Base-by-base conservation (phyloP, 306 rosid genomes). In the Crotalaria pallida region DNA sequence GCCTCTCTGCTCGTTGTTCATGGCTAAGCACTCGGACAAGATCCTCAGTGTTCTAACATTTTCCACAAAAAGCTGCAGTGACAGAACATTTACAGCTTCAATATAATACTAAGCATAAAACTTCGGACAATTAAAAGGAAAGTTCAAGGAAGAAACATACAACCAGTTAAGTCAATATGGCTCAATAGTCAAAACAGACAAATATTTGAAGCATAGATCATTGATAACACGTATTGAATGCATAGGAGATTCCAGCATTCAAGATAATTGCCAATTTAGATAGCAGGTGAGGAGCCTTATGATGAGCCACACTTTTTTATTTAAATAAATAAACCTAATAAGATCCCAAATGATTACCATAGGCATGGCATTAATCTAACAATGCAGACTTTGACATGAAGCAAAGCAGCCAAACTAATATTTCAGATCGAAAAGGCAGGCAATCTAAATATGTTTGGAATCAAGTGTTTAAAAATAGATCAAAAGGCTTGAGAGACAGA, bases 1-100 rank as follows among this genome's bases (percentile, higher is more conserved):
- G 76, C 6, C 36, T 31, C 36, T 33, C 76, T 44, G 57, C 57
- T 44, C 58, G n/a, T 76, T 33, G 10, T 44, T 58, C 44, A 55
- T 51, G 67, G 76, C 67, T 71, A 69, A 40, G 65, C 66, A 64
- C 55, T 23, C 45, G 1, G 6, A 31, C 6, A n/a, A 18, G 9
- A 52, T 69, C 80, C 74, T 48, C 74, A 49, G n/a, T 29, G 60
- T 43, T 31, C 77, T 8, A 47, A 48, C 74, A 69, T 58, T 45
- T 64, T 64, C 58, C 63, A 29, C 43, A 75, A 60, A 62, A 65
- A 72, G 74, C 82, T 83, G 80, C 81, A 5, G 3, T n/a, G 4
- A 38, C 69, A 66, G 27, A 70, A 60, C 57, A 75, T 16, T 47
- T 12, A 36, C 5, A 49, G 22, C 24, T 52, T 59, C 34, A 74